phyloP scores from a whole-genome alignment of 2,329 filamentous ascomycete genomes.

The Allantophomopsis lycopodina region DNA sequence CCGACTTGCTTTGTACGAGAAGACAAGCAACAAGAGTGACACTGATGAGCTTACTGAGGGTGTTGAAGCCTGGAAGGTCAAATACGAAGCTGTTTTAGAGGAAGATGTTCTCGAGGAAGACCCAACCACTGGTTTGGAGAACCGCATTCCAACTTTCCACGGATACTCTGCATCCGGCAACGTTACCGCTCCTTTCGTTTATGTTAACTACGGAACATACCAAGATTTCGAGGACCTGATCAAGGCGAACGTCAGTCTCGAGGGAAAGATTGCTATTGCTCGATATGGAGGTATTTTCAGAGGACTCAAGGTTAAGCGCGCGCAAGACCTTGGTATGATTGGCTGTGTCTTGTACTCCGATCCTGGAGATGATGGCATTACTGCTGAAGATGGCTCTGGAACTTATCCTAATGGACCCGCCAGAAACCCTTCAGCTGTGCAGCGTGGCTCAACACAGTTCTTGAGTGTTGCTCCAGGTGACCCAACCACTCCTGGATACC shows the following conservation, averaged over 20 bases:
- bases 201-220: conserved; percentile 83
- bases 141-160: conserved; percentile 81
- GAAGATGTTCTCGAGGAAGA: conserved; percentile 82
- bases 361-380: conserved; percentile 79
- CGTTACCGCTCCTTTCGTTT: conserved; percentile 77
- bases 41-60: conserved; percentile 35
- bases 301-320: conserved; percentile 83
- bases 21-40: conserved; percentile 24
- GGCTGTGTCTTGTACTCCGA: conserved; percentile 79
- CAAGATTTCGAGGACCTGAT: conserved; percentile 73
- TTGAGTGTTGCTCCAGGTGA: conserved; percentile 58
- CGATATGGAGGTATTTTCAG: conserved; percentile 82
- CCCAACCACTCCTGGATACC: conserved; percentile 87
- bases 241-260: conserved; percentile 57
- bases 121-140: conserved; percentile 55
- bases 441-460: conserved; percentile 77
- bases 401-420: conserved; percentile 79
- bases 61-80: conserved; percentile 41
- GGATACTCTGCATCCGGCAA: conserved; percentile 90
- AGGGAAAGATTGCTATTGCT: conserved; percentile 76
- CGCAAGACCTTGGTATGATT: conserved; percentile 79
- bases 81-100: conserved; percentile 68
- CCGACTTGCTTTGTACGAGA: conserved; percentile 50
- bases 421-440: conserved; percentile 76
- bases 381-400: conserved; percentile 66